Conservation (phyloP, 2,329 filamentous ascomycete genomes). For the Phoma herbarum region DNA sequence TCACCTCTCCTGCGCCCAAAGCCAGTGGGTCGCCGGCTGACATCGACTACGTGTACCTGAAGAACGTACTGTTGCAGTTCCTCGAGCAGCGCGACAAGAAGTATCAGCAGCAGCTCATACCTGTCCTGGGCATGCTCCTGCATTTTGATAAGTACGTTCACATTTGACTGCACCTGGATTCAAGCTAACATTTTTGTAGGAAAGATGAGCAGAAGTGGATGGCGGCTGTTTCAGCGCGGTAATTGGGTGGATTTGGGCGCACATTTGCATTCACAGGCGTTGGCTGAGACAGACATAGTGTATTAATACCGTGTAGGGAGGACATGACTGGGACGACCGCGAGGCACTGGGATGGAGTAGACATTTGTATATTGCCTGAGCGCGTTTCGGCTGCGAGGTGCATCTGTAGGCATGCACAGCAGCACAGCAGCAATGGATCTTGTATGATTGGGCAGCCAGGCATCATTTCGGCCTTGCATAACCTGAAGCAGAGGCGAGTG, state of each 20-base stretch:
- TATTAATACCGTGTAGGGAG: not conserved
- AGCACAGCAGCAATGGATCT: constrained; percentile 1
- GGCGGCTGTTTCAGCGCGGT: constrained; percentile 69
- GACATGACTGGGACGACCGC: not conserved
- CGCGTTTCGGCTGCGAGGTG: not conserved
- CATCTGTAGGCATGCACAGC: constrained; percentile 5
- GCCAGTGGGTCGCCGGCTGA: constrained; percentile 40
- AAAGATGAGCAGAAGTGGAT: constrained; percentile 89
- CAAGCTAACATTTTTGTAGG: constrained; percentile 7
- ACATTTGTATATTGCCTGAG: not conserved
- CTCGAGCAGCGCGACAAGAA: constrained; percentile 82
- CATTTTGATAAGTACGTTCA: constrained; percentile 73
- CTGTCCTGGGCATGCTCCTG: constrained; percentile 78
- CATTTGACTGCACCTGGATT: not conserved
- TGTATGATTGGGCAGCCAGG: not conserved
- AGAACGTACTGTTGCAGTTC: constrained; percentile 83
- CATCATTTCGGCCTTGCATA: constrained; percentile 1
- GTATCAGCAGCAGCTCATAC: constrained; percentile 77
- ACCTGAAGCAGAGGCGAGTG: not conserved
- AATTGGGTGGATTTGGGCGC: constrained; percentile 25
- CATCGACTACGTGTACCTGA: constrained; percentile 74
- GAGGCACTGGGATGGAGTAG: not conserved
- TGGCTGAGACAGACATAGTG: constrained; percentile 1
- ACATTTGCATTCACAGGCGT: constrained; percentile 14
- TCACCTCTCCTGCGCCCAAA: constrained; percentile 59